A percentile compares a stretch with the other conserved stretches of the same genome.
phyloP scores from a whole-genome alignment of 1,284 basidiomycete genomes.

The Agaricales sp. region DNA sequence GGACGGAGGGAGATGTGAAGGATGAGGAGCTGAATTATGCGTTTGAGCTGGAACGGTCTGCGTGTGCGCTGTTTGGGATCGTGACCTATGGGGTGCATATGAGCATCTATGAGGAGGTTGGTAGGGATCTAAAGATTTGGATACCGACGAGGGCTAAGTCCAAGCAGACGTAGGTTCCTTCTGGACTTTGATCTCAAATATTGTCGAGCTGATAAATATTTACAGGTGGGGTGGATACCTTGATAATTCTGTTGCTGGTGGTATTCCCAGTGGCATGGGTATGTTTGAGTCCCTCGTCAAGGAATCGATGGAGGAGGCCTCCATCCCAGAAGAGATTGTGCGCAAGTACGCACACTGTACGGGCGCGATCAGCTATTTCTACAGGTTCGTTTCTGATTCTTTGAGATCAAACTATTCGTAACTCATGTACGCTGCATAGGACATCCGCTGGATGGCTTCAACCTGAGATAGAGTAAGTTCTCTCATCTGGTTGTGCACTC shows the following conservation, averaged over 20 bases:
- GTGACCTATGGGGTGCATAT: conserved; percentile 87
- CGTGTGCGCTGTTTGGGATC: conserved; percentile 82
- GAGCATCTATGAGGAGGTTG: conserved; percentile 46
- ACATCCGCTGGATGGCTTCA: conserved; percentile 71
- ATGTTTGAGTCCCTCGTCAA: conserved; percentile 77
- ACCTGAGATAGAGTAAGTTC: conserved; percentile 71
- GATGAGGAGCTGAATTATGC: conserved; percentile 44
- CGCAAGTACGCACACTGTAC: conserved; percentile 43
- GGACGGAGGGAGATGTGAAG: neutral
- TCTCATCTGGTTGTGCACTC: conserved; percentile 1
- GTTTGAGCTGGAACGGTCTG: conserved; percentile 85
- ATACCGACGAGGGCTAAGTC: conserved; percentile 78
- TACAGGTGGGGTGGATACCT: conserved; percentile 64
- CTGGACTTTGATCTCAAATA: conserved; percentile 1
- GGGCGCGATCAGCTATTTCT: conserved; percentile 64
- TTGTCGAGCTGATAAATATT: conserved; percentile 4
- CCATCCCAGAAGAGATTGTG: conserved; percentile 56
- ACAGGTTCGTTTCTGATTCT: conserved; percentile 31
- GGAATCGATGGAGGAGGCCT: conserved; percentile 91
- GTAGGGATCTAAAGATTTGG: conserved; percentile 64
- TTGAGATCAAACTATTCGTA: neutral
- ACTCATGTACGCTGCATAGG: conserved; percentile 24
- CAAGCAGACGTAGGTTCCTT: conserved; percentile 69
- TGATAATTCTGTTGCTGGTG: conserved; percentile 77
- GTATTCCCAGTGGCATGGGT: conserved; percentile 67